Evolutionary conservation across 106 monocot species (phyloP).

Genomic region (Phalaenopsis aphrodite): DNA sequence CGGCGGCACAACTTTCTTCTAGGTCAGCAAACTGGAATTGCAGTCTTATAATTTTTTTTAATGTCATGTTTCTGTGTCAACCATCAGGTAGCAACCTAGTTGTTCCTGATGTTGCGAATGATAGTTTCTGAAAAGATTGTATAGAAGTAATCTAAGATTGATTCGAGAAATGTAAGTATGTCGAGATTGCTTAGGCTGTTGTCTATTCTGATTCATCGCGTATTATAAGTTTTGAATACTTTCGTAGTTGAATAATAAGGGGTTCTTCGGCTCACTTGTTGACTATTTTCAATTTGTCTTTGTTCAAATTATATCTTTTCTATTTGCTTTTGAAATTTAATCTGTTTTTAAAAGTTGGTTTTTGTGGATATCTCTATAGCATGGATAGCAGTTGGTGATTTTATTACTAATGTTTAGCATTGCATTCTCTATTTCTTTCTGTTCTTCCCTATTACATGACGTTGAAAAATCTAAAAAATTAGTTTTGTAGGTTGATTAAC

Average conservation of each 20-base stretch:
- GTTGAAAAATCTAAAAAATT: too few species aligned
- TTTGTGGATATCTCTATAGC: background rate
- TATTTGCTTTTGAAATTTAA: background rate
- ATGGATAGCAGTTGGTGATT: background rate
- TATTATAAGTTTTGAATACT: background rate
- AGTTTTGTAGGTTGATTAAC: background rate
- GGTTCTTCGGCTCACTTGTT: background rate
- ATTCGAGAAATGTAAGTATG: conserved; percentile 4
- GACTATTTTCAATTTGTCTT: background rate
- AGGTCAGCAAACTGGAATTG: conserved; percentile 6
- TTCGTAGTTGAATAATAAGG: background rate
- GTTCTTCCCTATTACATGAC: too few species aligned
- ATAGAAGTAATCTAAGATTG: background rate
- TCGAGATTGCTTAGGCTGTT: background rate
- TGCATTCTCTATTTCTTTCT: background rate
- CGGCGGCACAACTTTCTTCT: conserved; percentile 57
- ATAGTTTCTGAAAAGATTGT: background rate
- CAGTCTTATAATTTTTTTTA: background rate
- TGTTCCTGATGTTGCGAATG: background rate
- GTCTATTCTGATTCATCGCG: background rate
- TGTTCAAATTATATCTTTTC: background rate
- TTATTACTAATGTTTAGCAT: background rate
- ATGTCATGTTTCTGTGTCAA: background rate
- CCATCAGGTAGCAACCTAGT: background rate
- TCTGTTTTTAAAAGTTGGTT: background rate